phyloP scores from a whole-genome alignment of 352 stramenopile species.

The Thraustochytrium striatum region DNA sequence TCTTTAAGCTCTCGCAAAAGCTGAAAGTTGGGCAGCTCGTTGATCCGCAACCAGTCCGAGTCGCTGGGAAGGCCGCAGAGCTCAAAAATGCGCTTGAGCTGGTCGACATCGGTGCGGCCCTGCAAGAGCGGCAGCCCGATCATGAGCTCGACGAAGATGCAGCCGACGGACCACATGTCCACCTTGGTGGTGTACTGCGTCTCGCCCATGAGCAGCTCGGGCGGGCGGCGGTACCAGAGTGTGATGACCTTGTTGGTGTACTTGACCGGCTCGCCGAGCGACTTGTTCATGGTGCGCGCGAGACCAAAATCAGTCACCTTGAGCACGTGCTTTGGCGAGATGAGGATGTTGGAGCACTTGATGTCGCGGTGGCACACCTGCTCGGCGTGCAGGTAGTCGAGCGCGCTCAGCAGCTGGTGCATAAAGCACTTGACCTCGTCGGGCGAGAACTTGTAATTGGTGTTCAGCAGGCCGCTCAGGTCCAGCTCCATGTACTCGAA shows the following conservation, averaged over 20 bases:
- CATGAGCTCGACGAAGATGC: constrained; percentile 82
- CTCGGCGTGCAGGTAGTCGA: constrained; percentile 85
- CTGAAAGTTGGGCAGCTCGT: not conserved
- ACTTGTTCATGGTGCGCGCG: constrained; percentile 22
- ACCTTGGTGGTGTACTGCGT: constrained; percentile 71
- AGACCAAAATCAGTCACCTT: constrained; percentile 53
- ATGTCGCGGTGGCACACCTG: constrained; percentile 92
- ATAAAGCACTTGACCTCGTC: constrained; percentile 34
- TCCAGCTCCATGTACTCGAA: constrained; percentile 48
- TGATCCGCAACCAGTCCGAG: not conserved
- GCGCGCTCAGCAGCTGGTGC: constrained; percentile 20
- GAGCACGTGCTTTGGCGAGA: constrained; percentile 63
- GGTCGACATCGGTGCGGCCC: constrained; percentile 65
- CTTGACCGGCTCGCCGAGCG: not conserved
- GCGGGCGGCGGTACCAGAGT: constrained; percentile 87
- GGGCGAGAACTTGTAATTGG: not conserved
- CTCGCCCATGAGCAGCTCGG: constrained; percentile 80
- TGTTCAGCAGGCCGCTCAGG: constrained; percentile 16
- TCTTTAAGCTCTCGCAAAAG: not conserved
- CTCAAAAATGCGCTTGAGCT: constrained; percentile 68
- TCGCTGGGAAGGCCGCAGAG: not conserved
- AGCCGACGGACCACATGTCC: constrained; percentile 84
- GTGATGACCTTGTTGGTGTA: constrained; percentile 91
- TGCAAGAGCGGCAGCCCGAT: constrained; percentile 74
- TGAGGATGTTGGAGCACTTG: constrained; percentile 93